These are phyloP conservation scores for Aphanocladium album DNA, from an alignment of 2,329 filamentous ascomycete genomes.

Conservation along the genomic window DNA sequence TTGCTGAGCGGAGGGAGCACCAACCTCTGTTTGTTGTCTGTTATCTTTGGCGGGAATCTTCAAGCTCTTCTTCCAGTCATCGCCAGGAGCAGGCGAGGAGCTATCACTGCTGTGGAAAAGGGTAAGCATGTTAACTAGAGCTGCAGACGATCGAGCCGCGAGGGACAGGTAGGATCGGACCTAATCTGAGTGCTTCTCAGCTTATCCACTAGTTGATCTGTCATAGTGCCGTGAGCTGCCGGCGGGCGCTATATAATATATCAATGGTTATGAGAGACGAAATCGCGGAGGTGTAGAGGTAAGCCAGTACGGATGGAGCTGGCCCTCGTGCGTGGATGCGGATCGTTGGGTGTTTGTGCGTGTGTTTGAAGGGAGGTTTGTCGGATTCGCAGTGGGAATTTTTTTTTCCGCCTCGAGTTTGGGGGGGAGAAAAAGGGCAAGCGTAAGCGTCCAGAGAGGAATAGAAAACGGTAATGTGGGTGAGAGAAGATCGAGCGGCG, in stretches of 20 bases:
- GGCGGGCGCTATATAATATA: slow-evolving; percentile 21
- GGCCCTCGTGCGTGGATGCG: slow-evolving; percentile 15
- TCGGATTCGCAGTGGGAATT: slow-evolving; percentile 3
- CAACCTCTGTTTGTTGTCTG: slow-evolving; percentile 75
- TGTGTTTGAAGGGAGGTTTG: slow-evolving; percentile 2
- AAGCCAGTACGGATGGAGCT: slow-evolving; percentile 10
- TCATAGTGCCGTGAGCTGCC: slow-evolving; percentile 32
- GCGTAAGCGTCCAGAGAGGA: neutral
- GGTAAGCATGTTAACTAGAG: slow-evolving; percentile 31
- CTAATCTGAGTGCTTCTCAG: slow-evolving; percentile 38
- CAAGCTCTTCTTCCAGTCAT: slow-evolving; percentile 70
- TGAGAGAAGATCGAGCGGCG: neutral
- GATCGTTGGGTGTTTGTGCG: neutral
- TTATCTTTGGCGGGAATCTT: slow-evolving; percentile 70
- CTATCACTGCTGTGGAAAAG: slow-evolving; percentile 37
- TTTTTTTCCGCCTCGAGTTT: slow-evolving; percentile 11
- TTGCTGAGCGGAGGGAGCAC: neutral
- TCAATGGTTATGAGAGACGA: slow-evolving; percentile 1
- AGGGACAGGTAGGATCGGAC: slow-evolving; percentile 23
- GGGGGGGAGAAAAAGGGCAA: neutral
- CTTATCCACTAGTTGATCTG: slow-evolving; percentile 42
- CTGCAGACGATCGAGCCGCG: slow-evolving; percentile 1
- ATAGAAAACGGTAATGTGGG: neutral
- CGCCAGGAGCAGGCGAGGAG: slow-evolving; percentile 35
- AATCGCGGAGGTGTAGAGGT: slow-evolving; percentile 16